Evolutionary conservation across 331 rosid species (phyloP), one percentile per base, ranked within the genome.

Genomic region (Dryas integrifolia): DNA sequence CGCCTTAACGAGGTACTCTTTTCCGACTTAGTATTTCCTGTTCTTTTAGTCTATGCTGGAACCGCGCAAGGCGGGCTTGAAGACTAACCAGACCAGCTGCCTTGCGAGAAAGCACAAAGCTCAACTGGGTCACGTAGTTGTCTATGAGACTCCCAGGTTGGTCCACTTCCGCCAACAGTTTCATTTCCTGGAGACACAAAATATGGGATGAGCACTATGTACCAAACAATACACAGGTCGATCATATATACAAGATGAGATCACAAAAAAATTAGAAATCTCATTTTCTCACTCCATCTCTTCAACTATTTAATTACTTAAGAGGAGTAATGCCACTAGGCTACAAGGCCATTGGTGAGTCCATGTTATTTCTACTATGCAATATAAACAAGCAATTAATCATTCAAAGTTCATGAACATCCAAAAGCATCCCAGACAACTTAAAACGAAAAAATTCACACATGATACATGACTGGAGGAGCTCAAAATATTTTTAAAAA

Each of bases 61-160:
- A 94, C 84, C 98, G 84, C 58, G 96, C 93, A 5, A 94, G 90
- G 57, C 98, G 97, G 58, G 97, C 89, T 78, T 94, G 98, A 44
- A 94, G 97, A 77, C 96, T 86, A 43, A 89, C 97, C 21, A 94
- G 86, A 73, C 97, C 85, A 9, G 97, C 97, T 38, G 92, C 96
- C 86, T 94, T 94, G 62, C 98, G 97, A 13, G 98, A 91, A 60
- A 94, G 97, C 79, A 91, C 87, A 55, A 85, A 89, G 82, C 87
- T 88, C 88, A 94, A 80, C 82, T 94, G 97, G 43, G 89, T 80
- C 68, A 94, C 96, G 18, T 94, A 94, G 77, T 89, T 88, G 81
- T 94, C 98, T 5, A 94, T 91, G n/a, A 72, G 91, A 81, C 97
- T 94, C 41, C 97, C 98, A 11, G 98, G 98, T 82, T 81, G 97